Evolutionary conservation across 2,329 filamentous ascomycete species (phyloP).

Genomic region (Aspergillus novofumigatus): DNA sequence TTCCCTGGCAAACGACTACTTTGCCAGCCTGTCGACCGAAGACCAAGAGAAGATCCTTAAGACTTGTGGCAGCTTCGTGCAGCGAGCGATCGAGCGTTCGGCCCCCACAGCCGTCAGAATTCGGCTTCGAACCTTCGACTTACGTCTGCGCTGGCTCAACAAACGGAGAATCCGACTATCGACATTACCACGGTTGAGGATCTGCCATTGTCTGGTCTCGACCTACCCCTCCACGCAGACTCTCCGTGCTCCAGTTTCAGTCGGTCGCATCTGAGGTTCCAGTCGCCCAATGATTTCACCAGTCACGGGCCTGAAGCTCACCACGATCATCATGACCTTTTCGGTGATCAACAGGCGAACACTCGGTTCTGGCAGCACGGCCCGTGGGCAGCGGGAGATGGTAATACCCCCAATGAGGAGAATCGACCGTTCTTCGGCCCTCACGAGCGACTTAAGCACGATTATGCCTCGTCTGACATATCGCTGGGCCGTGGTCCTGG

Average conservation of each 20-base stretch:
- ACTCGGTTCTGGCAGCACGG: slow-evolving; percentile 43
- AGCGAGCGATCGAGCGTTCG: slow-evolving; percentile 36
- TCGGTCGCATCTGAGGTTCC: slow-evolving; percentile 39
- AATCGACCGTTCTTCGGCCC: slow-evolving; percentile 42
- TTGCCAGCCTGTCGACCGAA: slow-evolving; percentile 35
- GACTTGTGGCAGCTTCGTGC: slow-evolving; percentile 39
- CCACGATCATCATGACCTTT: slow-evolving; percentile 42
- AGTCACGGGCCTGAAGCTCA: slow-evolving; percentile 32
- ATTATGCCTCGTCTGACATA: slow-evolving; percentile 43
- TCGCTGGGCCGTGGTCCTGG: slow-evolving; percentile 40
- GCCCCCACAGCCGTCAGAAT: slow-evolving; percentile 34
- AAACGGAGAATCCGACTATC: slow-evolving; percentile 39
- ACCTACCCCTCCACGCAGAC: slow-evolving; percentile 38
- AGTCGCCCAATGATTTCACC: slow-evolving; percentile 40
- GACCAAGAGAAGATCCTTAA: slow-evolving; percentile 42
- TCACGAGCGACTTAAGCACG: slow-evolving; percentile 40
- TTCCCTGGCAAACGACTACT: slow-evolving; percentile 41
- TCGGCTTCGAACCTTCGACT: slow-evolving; percentile 36
- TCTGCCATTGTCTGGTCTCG: slow-evolving; percentile 33
- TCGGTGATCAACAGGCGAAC: slow-evolving; percentile 43
- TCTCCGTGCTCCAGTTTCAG: slow-evolving; percentile 42
- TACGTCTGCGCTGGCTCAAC: slow-evolving; percentile 36
- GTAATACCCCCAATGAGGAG: slow-evolving; percentile 41
- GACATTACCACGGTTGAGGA: slow-evolving; percentile 41
- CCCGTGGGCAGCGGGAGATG: slow-evolving; percentile 40